phyloP scores from a whole-genome alignment of 2,329 filamentous ascomycete species.

The Fusarium sp. region DNA sequence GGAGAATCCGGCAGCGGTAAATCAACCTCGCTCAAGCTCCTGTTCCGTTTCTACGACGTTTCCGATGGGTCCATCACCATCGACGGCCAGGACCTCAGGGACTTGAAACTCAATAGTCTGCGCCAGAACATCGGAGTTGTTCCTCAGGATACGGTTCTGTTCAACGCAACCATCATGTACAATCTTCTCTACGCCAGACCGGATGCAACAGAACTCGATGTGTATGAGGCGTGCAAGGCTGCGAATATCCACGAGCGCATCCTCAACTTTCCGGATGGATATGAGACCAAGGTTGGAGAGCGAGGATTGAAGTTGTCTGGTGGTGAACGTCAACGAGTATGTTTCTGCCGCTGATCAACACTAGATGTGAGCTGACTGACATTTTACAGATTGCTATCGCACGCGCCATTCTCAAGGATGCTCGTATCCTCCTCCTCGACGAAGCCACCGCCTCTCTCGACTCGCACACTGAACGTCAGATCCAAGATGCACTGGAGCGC shows the following conservation, averaged over 20 bases:
- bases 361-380: neutral
- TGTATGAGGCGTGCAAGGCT: slow-evolving; percentile 64
- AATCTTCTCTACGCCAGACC: slow-evolving; percentile 67
- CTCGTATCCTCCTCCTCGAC: slow-evolving; percentile 77
- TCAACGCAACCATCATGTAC: slow-evolving; percentile 69
- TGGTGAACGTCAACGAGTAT: slow-evolving; percentile 70
- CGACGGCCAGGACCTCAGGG: slow-evolving; percentile 60
- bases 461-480: slow-evolving; percentile 70
- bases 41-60: slow-evolving; percentile 66
- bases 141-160: slow-evolving; percentile 61
- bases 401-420: slow-evolving; percentile 76
- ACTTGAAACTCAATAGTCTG: slow-evolving; percentile 57
- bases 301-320: slow-evolving; percentile 68
- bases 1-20: slow-evolving; percentile 63
- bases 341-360: slow-evolving; percentile 22
- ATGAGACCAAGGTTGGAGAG: slow-evolving; percentile 66
- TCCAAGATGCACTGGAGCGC: slow-evolving; percentile 66
- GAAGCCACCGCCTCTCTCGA: slow-evolving; percentile 80
- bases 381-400: slow-evolving; percentile 65
- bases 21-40: slow-evolving; percentile 63
- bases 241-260: slow-evolving; percentile 69
- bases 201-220: slow-evolving; percentile 62
- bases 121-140: slow-evolving; percentile 60
- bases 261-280: slow-evolving; percentile 65
- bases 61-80: slow-evolving; percentile 61